Evolutionary conservation across 1,139 yeast genomes (phyloP).

Genomic region (Nakaseomyces sp.): DNA sequence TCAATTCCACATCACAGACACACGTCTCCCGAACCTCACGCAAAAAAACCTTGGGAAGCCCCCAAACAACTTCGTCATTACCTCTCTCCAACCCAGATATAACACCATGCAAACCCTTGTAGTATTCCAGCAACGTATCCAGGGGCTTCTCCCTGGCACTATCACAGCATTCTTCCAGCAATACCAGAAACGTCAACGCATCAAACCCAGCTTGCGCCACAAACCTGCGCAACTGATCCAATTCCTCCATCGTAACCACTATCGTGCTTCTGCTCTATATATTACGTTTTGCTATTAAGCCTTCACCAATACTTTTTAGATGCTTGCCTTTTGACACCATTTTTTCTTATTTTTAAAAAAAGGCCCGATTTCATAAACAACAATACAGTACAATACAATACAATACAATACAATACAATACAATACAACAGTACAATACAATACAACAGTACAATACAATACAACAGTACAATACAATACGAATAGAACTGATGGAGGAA

Average conservation of each 20-base stretch:
- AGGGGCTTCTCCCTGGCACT: not conserved
- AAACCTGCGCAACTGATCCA: not conserved
- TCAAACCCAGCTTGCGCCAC: not conserved
- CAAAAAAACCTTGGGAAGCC: not conserved
- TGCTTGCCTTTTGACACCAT: no score
- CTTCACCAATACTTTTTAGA: no score
- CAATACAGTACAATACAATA: not conserved
- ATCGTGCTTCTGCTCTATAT: no score
- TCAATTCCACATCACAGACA: not conserved
- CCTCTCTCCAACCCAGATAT: not conserved
- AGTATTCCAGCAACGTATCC: not conserved
- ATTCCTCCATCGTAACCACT: not conserved
- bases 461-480: not conserved
- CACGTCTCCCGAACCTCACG: not conserved
- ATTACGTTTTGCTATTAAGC: no score
- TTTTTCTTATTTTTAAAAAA: not conserved
- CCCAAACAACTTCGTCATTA: slow-evolving; percentile 3
- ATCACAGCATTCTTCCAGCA: not conserved
- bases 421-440: no score
- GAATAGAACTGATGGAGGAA: not conserved
- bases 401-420: not conserved
- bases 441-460: no score
- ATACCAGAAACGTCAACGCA: not conserved
- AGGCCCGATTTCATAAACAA: no score
- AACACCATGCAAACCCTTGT: not conserved